phyloP scores from a whole-genome alignment of 352 stramenopile species.

The Pythium brassicae region DNA sequence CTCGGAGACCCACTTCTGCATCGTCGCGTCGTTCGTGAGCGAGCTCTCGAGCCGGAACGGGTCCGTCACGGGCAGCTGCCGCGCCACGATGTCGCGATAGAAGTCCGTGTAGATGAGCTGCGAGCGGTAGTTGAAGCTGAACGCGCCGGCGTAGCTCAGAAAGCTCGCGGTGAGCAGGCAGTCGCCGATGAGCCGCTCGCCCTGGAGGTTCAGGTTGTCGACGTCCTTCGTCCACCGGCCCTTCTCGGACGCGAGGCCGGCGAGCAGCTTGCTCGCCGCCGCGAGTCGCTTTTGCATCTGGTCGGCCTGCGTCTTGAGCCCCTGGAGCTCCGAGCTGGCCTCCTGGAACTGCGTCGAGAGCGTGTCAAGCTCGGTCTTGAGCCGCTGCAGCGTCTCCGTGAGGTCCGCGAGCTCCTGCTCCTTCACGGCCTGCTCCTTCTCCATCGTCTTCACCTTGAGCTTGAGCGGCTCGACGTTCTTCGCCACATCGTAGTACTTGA shows the following conservation, averaged over 20 bases:
- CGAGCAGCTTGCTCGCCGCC: slow-evolving; percentile 91
- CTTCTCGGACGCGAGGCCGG: slow-evolving; percentile 88
- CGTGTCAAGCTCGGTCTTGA: slow-evolving; percentile 87
- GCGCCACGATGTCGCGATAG: slow-evolving; percentile 75
- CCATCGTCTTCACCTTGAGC: slow-evolving; percentile 90
- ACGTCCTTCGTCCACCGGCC: slow-evolving; percentile 92
- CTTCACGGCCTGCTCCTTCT: slow-evolving; percentile 91
- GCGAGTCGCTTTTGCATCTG: slow-evolving; percentile 94
- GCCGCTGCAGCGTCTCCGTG: slow-evolving; percentile 76
- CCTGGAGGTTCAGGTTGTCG: slow-evolving; percentile 76
- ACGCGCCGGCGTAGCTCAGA: slow-evolving; percentile 87
- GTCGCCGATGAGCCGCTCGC: slow-evolving; percentile 85
- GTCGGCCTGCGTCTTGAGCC: slow-evolving; percentile 89
- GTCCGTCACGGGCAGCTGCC: slow-evolving; percentile 79
- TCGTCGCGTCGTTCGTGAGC: slow-evolving; percentile 90
- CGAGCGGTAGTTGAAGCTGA: slow-evolving; percentile 89
- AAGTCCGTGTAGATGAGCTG: slow-evolving; percentile 89
- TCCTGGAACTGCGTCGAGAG: slow-evolving; percentile 90
- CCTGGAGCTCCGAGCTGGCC: slow-evolving; percentile 90
- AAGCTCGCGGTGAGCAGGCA: slow-evolving; percentile 90
- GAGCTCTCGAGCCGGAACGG: slow-evolving; percentile 89
- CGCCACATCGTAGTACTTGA: slow-evolving; percentile 95
- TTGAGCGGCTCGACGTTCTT: slow-evolving; percentile 92
- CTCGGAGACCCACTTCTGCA: slow-evolving; percentile 94
- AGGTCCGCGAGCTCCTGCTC: slow-evolving; percentile 85